A percentile compares a stretch with the other conserved stretches of the same genome.
Conservation (phyloP, 2,329 filamentous ascomycete genomes). For the Nemania sp. region DNA sequence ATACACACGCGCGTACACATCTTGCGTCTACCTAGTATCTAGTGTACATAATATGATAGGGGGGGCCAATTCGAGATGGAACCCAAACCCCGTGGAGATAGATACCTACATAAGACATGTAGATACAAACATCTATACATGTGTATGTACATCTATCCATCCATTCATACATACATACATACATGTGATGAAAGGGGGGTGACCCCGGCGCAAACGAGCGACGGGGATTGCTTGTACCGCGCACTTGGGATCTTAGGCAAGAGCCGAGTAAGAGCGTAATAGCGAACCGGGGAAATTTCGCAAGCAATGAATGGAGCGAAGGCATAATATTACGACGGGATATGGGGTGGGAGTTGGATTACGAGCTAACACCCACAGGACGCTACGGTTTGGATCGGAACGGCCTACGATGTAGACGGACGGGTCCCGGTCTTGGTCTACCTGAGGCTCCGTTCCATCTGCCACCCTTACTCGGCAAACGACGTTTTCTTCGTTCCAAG, state of each 20-base stretch:
- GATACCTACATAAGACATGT: neutral
- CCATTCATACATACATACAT: conserved; percentile 15
- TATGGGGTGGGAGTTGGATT: neutral
- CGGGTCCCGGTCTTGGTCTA: neutral
- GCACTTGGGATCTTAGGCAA: conserved; percentile 27
- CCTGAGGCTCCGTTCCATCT: conserved; percentile 5
- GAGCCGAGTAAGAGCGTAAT: conserved; percentile 9
- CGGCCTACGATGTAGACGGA: too few species aligned
- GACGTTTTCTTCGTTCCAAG: conserved; percentile 1
- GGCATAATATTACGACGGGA: neutral
- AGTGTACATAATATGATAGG: conserved; percentile 3
- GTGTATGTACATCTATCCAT: conserved; percentile 18
- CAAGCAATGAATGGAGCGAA: neutral
- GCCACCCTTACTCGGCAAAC: neutral
- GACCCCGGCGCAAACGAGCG: conserved; percentile 12
- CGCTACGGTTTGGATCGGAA: conserved; percentile 22
- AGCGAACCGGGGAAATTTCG: neutral
- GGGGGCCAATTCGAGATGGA: neutral
- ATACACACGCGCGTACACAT: conserved; percentile 19
- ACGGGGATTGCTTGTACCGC: conserved; percentile 25
- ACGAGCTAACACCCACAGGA: conserved; percentile 19
- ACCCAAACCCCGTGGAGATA: neutral
- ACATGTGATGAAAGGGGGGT: conserved; percentile 18
- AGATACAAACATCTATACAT: conserved; percentile 8
- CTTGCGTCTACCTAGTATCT: conserved; percentile 1